Evolutionary conservation across 208 protist species (phyloP).

Genomic region (Leishmania tropica): DNA sequence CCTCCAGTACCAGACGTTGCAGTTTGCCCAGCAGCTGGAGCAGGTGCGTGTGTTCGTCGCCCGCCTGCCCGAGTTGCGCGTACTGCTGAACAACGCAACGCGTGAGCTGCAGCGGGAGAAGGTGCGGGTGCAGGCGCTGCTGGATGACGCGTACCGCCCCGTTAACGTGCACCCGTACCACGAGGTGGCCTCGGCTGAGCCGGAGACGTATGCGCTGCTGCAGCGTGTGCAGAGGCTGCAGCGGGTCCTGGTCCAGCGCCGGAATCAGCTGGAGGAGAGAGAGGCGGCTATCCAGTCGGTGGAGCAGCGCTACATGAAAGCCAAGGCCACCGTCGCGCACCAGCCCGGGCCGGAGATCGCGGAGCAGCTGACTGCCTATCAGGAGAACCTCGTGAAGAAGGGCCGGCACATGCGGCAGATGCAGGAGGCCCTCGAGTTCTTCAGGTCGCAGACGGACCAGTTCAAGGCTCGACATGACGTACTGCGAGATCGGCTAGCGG

Average conservation of each 20-base stretch:
- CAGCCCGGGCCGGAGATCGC: constrained; percentile 96
- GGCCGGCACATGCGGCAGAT: constrained; percentile 92
- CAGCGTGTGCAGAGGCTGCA: constrained; percentile 96
- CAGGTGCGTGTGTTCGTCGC: constrained; percentile 51
- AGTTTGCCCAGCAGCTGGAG: constrained; percentile 53
- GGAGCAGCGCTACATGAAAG: constrained; percentile 94
- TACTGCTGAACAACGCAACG: constrained; percentile 66
- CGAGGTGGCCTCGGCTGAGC: constrained; percentile 95
- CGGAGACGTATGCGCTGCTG: constrained; percentile 93
- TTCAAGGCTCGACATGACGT: constrained; percentile 76
- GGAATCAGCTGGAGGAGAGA: constrained; percentile 93
- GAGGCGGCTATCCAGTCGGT: constrained; percentile 90
- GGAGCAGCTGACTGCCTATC: constrained; percentile 95
- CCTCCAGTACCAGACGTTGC: constrained; percentile 60
- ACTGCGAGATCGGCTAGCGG: constrained; percentile 55
- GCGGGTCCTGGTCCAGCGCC: constrained; percentile 95
- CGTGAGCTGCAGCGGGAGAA: constrained; percentile 73
- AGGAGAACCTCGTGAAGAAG: constrained; percentile 93
- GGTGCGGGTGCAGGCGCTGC: constrained; percentile 88
- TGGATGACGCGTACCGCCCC: constrained; percentile 94
- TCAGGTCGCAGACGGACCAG: constrained; percentile 82
- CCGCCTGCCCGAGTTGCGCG: constrained; percentile 64
- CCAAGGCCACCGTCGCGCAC: constrained; percentile 92
- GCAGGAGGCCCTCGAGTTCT: constrained; percentile 76
- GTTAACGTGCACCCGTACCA: constrained; percentile 98